Evolutionary conservation across 2,329 filamentous ascomycete species (phyloP).

Genomic region (Fusarium goolgardi): DNA sequence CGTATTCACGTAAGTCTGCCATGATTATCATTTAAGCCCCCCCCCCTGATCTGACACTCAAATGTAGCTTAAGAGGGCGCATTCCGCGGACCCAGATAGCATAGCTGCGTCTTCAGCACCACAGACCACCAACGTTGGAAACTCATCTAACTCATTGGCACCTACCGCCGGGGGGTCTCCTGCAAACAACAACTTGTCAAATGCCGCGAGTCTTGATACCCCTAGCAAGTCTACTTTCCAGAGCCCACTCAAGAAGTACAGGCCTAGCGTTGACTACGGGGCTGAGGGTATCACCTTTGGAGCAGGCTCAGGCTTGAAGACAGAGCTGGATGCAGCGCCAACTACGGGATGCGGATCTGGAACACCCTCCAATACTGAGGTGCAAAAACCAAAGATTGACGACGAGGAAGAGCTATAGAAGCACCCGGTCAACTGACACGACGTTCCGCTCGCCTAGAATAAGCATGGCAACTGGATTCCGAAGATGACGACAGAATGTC

Average conservation of each 20-base stretch:
- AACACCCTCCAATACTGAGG: conserved; percentile 38
- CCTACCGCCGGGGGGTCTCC: conserved; percentile 29
- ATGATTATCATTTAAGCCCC: not conserved
- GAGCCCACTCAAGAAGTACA: conserved; percentile 81
- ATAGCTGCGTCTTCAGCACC: conserved; percentile 50
- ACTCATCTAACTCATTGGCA: conserved; percentile 51
- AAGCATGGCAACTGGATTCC: conserved; percentile 8
- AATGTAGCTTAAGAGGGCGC: conserved; percentile 79
- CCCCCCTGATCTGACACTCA: conserved; percentile 21
- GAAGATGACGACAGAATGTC: conserved; percentile 21
- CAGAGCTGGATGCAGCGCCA: conserved; percentile 50
- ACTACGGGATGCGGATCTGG: conserved; percentile 41
- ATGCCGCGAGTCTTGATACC: conserved; percentile 42
- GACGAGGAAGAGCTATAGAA: conserved; percentile 56
- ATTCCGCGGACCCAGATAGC: conserved; percentile 76
- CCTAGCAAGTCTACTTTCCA: conserved; percentile 63
- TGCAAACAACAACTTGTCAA: conserved; percentile 26
- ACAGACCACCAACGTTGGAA: conserved; percentile 58
- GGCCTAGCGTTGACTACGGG: conserved; percentile 64
- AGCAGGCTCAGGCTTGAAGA: conserved; percentile 50
- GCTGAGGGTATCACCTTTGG: conserved; percentile 43
- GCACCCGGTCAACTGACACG: conserved; percentile 1
- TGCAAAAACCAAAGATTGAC: conserved; percentile 45
- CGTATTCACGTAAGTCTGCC: conserved; percentile 76
- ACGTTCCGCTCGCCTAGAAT: conserved; percentile 3